phyloP scores from a whole-genome alignment of 495 filamentous ascomycete species.

The Aspergillus kassunensis region DNA sequence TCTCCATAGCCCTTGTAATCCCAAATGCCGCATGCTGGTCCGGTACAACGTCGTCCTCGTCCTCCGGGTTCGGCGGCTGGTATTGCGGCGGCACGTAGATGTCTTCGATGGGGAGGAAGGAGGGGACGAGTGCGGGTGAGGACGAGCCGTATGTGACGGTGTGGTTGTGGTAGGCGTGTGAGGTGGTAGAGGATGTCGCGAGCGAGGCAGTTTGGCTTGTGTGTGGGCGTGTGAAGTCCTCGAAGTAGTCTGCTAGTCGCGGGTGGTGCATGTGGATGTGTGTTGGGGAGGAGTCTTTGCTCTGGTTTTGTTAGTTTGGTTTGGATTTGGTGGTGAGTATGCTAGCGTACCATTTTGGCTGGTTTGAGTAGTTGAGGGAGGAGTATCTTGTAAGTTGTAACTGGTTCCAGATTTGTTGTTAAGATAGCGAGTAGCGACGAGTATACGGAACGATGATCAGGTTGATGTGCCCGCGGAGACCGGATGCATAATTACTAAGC shows the following conservation, averaged over 20 bases:
- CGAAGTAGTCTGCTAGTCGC: conserved; percentile 83
- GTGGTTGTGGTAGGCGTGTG: conserved; percentile 15
- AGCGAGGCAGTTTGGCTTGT: conserved; percentile 23
- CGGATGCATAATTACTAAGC: conserved; percentile 2
- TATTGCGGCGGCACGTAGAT: conserved; percentile 87
- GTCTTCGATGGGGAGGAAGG: conserved; percentile 55
- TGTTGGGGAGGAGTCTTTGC: conserved; percentile 84
- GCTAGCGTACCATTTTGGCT: conserved; percentile 1
- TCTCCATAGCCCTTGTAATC: conserved; percentile 73
- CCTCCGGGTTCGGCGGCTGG: conserved; percentile 92
- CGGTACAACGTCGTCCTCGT: conserved; percentile 96
- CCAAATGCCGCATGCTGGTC: conserved; percentile 98
- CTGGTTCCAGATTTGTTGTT: too few species aligned
- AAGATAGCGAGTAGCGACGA: too few species aligned
- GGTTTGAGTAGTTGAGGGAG: neutral
- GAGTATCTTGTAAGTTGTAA: conserved; percentile 29
- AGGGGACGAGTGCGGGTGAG: conserved; percentile 34
- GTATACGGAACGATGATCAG: too few species aligned
- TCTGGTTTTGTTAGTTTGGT: conserved; percentile 42
- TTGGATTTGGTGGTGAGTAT: conserved; percentile 1
- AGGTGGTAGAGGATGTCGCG: conserved; percentile 20
- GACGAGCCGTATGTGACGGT: conserved; percentile 34
- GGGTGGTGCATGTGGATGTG: conserved; percentile 82
- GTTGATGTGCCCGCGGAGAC: too few species aligned
- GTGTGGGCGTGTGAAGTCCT: conserved; percentile 63